Conservation (phyloP, 2,329 filamentous ascomycete species). For the Zasmidium cellare region DNA sequence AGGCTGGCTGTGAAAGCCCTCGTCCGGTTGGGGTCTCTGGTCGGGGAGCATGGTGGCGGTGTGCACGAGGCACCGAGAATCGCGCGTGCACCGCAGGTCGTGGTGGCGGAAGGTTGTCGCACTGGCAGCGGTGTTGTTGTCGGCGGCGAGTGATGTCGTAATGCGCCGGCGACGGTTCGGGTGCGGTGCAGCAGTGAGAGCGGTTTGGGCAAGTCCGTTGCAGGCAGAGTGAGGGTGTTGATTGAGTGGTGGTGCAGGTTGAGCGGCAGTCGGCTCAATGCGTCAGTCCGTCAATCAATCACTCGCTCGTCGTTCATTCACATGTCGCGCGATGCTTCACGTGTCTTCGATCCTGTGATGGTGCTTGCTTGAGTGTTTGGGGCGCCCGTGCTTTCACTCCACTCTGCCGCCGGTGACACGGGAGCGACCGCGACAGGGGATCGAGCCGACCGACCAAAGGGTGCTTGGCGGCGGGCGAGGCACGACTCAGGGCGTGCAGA, state of each 20-base stretch:
- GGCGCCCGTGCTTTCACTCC: too few species aligned
- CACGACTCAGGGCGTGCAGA: neutral
- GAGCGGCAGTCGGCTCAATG: neutral
- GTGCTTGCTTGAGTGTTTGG: too few species aligned
- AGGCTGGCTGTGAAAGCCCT: slow-evolving; percentile 79
- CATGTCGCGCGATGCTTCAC: neutral
- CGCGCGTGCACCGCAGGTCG: slow-evolving; percentile 1
- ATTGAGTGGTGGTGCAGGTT: neutral
- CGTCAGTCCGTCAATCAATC: neutral
- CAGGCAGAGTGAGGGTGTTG: neutral
- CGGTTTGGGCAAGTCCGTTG: neutral
- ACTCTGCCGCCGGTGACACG: too few species aligned
- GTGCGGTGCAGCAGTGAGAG: neutral
- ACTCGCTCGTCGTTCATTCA: neutral
- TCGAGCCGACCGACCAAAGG: too few species aligned
- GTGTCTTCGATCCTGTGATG: neutral
- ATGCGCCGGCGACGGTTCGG: neutral
- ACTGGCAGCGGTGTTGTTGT: neutral
- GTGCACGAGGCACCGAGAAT: neutral
- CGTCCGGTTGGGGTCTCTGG: slow-evolving; percentile 58
- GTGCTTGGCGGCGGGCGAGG: too few species aligned
- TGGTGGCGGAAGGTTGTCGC: slow-evolving; percentile 1
- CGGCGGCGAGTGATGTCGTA: neutral
- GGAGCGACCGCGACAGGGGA: too few species aligned
- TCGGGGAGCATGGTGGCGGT: neutral